Conservation (phyloP, 441 rosid species). For the Hypseocharis bilobata region DNA sequence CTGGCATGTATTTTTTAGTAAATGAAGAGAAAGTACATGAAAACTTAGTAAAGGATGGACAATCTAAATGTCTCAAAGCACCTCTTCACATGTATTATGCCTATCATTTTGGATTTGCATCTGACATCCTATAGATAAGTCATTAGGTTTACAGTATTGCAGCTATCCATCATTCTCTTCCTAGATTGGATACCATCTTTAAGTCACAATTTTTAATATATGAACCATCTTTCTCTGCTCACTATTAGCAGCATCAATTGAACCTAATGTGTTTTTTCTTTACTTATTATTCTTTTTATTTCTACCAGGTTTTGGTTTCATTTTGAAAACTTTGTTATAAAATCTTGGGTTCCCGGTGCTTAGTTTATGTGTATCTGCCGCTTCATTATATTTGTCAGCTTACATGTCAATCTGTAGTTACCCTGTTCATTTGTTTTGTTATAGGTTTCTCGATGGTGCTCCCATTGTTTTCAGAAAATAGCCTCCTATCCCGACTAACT, state of each 20-base stretch:
- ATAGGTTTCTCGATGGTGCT: constrained; percentile 72
- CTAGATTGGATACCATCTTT: no score
- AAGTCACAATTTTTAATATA: no score
- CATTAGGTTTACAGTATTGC: background rate
- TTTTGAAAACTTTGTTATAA: background rate
- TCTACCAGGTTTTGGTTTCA: background rate
- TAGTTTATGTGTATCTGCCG: background rate
- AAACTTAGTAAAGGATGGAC: background rate
- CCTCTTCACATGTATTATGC: background rate
- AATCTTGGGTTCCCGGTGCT: background rate
- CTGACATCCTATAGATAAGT: background rate
- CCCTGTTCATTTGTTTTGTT: constrained; percentile 14
- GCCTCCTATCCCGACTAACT: constrained; percentile 63
- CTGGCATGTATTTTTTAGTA: background rate
- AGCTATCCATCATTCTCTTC: no score
- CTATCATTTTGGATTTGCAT: background rate
- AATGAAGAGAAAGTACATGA: background rate
- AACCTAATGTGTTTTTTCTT: background rate
- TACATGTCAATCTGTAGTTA: constrained; percentile 1
- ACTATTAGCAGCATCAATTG: background rate
- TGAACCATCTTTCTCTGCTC: background rate
- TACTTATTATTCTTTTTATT: background rate
- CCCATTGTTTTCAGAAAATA: constrained; percentile 67
- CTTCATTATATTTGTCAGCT: background rate
- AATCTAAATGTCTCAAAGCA: background rate